Evolutionary conservation across 148 eudicot genomes (phyloP).

Genomic region (Polygonum aviculare): DNA sequence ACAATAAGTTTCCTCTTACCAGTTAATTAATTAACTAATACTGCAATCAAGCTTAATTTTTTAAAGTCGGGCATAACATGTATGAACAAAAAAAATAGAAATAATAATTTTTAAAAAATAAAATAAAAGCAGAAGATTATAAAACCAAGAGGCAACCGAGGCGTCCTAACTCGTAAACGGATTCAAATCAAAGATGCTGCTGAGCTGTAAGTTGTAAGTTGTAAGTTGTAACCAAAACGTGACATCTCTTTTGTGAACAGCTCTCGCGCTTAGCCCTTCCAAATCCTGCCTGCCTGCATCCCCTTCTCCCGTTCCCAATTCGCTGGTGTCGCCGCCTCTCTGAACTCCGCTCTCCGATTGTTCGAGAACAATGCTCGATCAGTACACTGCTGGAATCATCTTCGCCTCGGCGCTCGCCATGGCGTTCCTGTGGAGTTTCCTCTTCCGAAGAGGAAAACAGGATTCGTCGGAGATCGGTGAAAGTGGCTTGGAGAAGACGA

Average conservation of each 20-base stretch:
- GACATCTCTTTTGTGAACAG: neutral
- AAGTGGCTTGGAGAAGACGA: neutral
- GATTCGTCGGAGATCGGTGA: conserved; percentile 2
- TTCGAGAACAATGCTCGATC: conserved; percentile 28
- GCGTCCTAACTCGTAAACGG: neutral
- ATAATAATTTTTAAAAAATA: too few relatives aligned
- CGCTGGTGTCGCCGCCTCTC: neutral
- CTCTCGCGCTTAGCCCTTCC: neutral
- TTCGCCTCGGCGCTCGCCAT: conserved; percentile 30
- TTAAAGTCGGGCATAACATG: too few relatives aligned
- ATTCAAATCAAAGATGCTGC: neutral
- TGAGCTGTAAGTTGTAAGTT: neutral
- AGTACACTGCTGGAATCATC: conserved; percentile 22
- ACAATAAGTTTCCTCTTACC: too few relatives aligned
- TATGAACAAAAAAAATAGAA: too few relatives aligned
- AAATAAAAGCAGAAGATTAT: too few relatives aligned
- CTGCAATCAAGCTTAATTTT: too few relatives aligned
- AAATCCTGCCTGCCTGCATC: neutral
- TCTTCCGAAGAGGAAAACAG: conserved; percentile 13
- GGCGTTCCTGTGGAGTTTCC: conserved; percentile 17
- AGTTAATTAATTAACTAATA: too few relatives aligned
- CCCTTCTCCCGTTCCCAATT: neutral
- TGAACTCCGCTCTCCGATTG: neutral
- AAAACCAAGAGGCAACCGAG: too few relatives aligned
- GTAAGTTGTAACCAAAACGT: neutral